A percentile compares a stretch with the other conserved stretches of the same genome.
These are phyloP conservation scores for Entomortierella chlamydospora DNA, from an alignment of 192 early-diverging fungal genomes.

Conservation along the genomic window DNA sequence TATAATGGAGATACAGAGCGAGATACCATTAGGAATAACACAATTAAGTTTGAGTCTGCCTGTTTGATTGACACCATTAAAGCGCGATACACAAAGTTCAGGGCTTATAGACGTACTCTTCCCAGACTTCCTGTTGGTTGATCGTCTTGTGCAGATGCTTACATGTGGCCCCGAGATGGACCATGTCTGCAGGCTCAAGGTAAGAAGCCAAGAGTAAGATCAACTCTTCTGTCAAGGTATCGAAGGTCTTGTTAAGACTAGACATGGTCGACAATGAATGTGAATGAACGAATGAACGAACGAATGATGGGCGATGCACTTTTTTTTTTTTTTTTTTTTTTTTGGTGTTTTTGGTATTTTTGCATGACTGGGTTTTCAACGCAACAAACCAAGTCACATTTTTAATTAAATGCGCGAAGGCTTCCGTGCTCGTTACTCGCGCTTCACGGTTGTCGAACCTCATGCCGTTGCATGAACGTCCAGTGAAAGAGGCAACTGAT, in stretches of 20 bases:
- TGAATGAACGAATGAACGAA: too few species aligned
- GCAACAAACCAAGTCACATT: background rate
- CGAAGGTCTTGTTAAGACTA: conserved; percentile 43
- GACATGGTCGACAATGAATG: background rate
- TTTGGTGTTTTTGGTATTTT: too few species aligned
- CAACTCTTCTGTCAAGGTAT: conserved; percentile 39
- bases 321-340: conserved; percentile 1
- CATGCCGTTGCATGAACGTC: too few species aligned
- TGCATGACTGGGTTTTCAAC: background rate
- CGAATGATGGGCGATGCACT: background rate
- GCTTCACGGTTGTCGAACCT: too few species aligned
- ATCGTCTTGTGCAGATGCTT: conserved; percentile 28
- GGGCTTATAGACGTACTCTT: conserved; percentile 32
- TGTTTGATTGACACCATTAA: background rate
- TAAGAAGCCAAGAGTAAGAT: conserved; percentile 45
- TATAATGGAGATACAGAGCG: conserved; percentile 2
- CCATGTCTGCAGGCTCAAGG: conserved; percentile 52
- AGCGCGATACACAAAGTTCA: background rate
- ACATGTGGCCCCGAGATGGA: conserved; percentile 42
- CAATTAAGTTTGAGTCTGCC: too few species aligned
- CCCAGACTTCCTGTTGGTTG: conserved; percentile 42
- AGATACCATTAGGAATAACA: background rate
- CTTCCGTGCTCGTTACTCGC: too few species aligned
- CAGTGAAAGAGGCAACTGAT: too few species aligned
- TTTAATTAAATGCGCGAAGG: too few species aligned